Percentiles rank a stretch among this genome's conserved stretches.
phyloP scores from a whole-genome alignment of 331 rosid species.

The Spiraea crenata region DNA sequence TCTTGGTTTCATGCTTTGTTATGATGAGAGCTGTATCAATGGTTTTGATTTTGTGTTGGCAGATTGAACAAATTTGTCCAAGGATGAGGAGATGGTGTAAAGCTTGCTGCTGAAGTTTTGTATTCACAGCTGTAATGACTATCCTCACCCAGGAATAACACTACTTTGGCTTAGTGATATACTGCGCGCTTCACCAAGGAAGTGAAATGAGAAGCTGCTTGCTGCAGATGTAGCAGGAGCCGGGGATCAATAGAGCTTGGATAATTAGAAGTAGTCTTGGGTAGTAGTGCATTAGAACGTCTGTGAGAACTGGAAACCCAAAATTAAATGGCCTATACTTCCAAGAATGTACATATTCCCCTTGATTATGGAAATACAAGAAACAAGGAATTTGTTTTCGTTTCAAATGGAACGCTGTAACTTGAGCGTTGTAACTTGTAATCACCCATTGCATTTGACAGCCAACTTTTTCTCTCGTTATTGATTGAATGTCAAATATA shows the following conservation, averaged over 20 bases:
- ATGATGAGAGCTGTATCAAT: neutral
- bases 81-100: slow-evolving; percentile 3
- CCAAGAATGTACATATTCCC: neutral
- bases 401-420: too few species aligned
- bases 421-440: too few species aligned
- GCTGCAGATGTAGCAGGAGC: neutral
- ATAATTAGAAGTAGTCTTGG: neutral
- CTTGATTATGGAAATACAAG: too few species aligned
- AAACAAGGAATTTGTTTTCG: too few species aligned
- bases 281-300: neutral
- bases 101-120: slow-evolving; percentile 3
- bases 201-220: neutral
- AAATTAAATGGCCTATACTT: neutral
- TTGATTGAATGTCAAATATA: too few species aligned
- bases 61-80: slow-evolving; percentile 2
- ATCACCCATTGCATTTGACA: too few species aligned
- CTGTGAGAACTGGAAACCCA: neutral
- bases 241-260: neutral
- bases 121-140: neutral
- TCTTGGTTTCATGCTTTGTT: neutral
- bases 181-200: neutral
- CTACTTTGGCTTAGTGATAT: neutral
- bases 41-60: neutral
- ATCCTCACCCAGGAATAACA: neutral
- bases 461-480: too few species aligned